Evolutionary conservation across 805 yeast species (phyloP).

Genomic region (Cyberlindnera mycetangii): DNA sequence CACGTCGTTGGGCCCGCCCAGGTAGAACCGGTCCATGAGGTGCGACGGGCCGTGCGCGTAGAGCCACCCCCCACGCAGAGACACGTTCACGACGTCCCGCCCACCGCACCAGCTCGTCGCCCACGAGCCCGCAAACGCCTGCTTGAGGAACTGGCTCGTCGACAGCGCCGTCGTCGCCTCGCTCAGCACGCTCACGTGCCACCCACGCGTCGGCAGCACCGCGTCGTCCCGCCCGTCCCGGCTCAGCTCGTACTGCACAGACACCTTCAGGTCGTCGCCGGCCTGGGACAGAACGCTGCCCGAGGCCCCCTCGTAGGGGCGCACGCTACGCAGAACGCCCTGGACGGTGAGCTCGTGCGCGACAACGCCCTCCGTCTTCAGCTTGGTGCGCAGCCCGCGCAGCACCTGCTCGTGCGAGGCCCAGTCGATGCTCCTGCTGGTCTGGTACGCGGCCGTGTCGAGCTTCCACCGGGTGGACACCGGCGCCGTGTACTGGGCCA

Average conservation of each 20-base stretch:
- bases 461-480: constrained; percentile 49
- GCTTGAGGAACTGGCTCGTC: constrained; percentile 34
- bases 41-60: constrained; percentile 42
- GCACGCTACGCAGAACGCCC: constrained; percentile 40
- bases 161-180: constrained; percentile 39
- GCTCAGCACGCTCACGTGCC: constrained; percentile 33
- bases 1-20: constrained; percentile 77
- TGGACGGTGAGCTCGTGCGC: constrained; percentile 52
- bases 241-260: constrained; percentile 41
- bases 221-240: constrained; percentile 41
- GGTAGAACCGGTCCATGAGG: constrained; percentile 73
- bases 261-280: constrained; percentile 59
- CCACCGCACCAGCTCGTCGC: constrained; percentile 29
- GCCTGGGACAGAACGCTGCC: constrained; percentile 56
- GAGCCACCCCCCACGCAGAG: constrained; percentile 55
- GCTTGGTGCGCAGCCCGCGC: constrained; percentile 40
- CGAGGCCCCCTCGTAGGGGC: constrained; percentile 28
- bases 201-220: constrained; percentile 46
- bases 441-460: constrained; percentile 49
- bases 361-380: constrained; percentile 17
- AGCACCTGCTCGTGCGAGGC: constrained; percentile 51
- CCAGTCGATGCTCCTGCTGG: constrained; percentile 49
- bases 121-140: constrained; percentile 32
- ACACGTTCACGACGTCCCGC: constrained; percentile 47
- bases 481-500: constrained; percentile 52